phyloP scores from a whole-genome alignment of 2,329 filamentous ascomycete genomes.

The Penicillium sp. region DNA sequence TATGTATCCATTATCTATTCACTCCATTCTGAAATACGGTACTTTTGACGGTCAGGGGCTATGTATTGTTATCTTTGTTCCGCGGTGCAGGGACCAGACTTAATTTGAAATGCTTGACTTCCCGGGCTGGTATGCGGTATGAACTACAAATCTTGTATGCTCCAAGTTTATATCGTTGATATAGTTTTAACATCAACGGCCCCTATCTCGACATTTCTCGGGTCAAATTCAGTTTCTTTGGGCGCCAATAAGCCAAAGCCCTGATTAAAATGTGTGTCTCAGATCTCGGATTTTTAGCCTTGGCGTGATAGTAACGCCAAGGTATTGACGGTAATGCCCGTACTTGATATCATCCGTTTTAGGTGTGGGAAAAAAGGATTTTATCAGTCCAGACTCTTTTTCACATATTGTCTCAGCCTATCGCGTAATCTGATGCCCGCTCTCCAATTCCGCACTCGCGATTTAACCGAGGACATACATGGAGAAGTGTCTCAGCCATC shows the following conservation, averaged over 20 bases:
- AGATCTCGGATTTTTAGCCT: background rate
- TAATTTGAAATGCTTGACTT: background rate
- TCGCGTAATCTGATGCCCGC: background rate
- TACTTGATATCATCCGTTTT: background rate
- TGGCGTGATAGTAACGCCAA: background rate
- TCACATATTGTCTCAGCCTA: background rate
- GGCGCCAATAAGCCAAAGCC: background rate
- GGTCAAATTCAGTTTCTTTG: background rate
- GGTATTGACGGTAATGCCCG: background rate
- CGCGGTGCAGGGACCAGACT: background rate
- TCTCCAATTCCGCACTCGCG: background rate
- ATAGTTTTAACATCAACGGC: background rate
- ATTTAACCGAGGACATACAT: background rate
- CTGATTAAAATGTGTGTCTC: background rate
- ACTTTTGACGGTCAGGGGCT: background rate
- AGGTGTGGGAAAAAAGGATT: background rate
- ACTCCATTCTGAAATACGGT: background rate
- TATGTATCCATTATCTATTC: background rate
- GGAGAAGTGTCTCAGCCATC: background rate
- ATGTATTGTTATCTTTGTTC: background rate
- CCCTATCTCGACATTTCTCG: background rate
- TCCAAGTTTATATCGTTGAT: no score
- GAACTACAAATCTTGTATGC: background rate
- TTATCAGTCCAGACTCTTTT: background rate
- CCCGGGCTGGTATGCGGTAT: no score